Evolutionary conservation across 1,284 basidiomycete species (phyloP).

Genomic region (Sphaerobolus stellatus): DNA sequence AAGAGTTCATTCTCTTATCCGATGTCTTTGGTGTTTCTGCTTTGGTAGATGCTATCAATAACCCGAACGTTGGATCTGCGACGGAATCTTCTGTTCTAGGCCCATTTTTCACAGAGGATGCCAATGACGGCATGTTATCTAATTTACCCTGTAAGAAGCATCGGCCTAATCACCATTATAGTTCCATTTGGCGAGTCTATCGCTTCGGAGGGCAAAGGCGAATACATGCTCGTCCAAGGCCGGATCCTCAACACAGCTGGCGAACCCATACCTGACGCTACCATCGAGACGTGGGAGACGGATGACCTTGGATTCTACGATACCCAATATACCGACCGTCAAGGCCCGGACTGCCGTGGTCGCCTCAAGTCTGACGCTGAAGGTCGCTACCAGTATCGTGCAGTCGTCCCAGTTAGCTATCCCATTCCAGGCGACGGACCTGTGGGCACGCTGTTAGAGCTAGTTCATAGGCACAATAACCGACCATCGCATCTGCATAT

Average conservation of each 20-base stretch:
- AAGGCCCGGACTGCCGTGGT: constrained; percentile 75
- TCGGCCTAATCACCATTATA: constrained; percentile 23
- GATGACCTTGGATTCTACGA: constrained; percentile 69
- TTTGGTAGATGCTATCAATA: constrained; percentile 76
- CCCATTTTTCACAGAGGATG: constrained; percentile 83
- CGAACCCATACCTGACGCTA: constrained; percentile 61
- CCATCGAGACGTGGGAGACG: constrained; percentile 88
- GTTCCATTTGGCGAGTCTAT: constrained; percentile 63
- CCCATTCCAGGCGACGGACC: constrained; percentile 83
- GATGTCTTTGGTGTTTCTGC: constrained; percentile 78
- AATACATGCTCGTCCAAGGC: constrained; percentile 80
- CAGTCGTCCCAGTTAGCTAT: constrained; percentile 76
- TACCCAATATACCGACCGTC: constrained; percentile 60
- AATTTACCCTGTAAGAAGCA: neutral
- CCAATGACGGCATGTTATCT: constrained; percentile 57
- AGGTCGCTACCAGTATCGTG: constrained; percentile 72
- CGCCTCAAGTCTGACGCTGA: constrained; percentile 60
- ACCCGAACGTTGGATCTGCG: constrained; percentile 62
- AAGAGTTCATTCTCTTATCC: constrained; percentile 84
- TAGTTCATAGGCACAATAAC: constrained; percentile 69
- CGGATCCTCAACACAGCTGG: constrained; percentile 64
- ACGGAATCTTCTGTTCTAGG: constrained; percentile 80
- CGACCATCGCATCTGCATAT: constrained; percentile 81
- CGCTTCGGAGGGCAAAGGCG: constrained; percentile 79
- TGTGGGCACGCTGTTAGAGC: constrained; percentile 61